phyloP scores from a whole-genome alignment of 441 rosid species.

The Pelargonium fulgidum region DNA sequence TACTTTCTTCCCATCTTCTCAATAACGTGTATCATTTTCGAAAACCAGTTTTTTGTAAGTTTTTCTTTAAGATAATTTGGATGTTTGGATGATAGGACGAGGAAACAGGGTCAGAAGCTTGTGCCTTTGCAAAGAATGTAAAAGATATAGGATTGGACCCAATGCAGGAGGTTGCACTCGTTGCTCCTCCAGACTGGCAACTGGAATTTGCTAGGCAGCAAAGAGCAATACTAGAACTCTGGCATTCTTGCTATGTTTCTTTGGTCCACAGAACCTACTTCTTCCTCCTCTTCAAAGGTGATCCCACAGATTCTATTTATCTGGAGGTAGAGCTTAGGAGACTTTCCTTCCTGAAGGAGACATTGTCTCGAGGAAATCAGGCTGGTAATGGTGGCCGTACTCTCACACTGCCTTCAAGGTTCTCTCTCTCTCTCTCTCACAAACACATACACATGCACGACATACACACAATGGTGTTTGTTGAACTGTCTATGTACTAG shows the following conservation, averaged over 20 bases:
- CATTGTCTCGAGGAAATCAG: constrained; percentile 40
- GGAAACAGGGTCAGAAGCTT: constrained; percentile 31
- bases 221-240: constrained; percentile 64
- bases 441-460: background rate
- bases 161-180: constrained; percentile 38
- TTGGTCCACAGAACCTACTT: constrained; percentile 84
- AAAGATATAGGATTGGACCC: constrained; percentile 77
- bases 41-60: constrained; percentile 19
- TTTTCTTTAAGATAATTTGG: constrained; percentile 11
- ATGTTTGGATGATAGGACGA: constrained; percentile 40
- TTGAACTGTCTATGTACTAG: background rate
- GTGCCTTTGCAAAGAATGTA: constrained; percentile 39
- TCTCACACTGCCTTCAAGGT: constrained; percentile 69
- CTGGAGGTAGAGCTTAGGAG: constrained; percentile 87
- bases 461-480: background rate
- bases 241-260: constrained; percentile 73
- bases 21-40: constrained; percentile 31
- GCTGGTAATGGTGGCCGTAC: constrained; percentile 41
- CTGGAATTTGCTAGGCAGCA: constrained; percentile 54
- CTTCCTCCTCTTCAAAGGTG: constrained; percentile 71
- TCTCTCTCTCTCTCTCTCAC: constrained; percentile 21
- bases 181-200: constrained; percentile 41
- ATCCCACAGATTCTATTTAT: constrained; percentile 66
- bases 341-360: constrained; percentile 53
- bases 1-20: constrained; percentile 47